A percentile compares a stretch with the other conserved stretches of the same genome.
phyloP scores from a whole-genome alignment of 768 basidiomycete species.

The Scleroderma citrinum region DNA sequence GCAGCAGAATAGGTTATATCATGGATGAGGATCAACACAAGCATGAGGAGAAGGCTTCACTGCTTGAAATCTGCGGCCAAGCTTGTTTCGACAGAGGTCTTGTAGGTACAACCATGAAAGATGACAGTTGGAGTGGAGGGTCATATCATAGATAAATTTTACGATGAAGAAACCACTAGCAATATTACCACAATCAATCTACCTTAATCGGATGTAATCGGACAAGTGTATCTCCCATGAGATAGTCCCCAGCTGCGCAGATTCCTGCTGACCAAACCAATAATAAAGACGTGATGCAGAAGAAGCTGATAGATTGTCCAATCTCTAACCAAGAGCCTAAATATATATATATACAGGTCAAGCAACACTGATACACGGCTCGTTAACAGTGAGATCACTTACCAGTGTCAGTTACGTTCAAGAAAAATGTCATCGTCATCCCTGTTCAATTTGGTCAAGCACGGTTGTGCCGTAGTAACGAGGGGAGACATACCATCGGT shows the following conservation, averaged over 20 bases:
- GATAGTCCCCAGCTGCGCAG: conserved; percentile 62
- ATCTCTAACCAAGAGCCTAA: conserved; percentile 85
- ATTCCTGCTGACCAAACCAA: conserved; percentile 77
- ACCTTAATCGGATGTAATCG: background rate
- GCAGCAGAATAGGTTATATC: too few species aligned
- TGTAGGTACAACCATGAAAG: too few species aligned
- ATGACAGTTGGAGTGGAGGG: too few species aligned
- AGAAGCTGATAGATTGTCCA: conserved; percentile 84
- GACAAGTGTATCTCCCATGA: conserved; percentile 44
- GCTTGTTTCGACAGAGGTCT: too few species aligned
- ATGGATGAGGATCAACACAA: too few species aligned
- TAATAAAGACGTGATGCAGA: conserved; percentile 75
- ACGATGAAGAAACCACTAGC: too few species aligned
- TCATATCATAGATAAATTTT: too few species aligned
- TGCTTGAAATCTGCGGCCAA: too few species aligned
- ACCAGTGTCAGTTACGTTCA: conserved; percentile 77
- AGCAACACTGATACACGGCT: background rate
- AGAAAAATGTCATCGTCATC: conserved; percentile 82
- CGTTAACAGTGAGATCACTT: conserved; percentile 6
- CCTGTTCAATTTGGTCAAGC: conserved; percentile 32
- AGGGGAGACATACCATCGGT: conserved; percentile 49
- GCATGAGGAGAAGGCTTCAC: too few species aligned
- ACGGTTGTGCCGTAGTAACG: background rate
- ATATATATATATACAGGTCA: conserved; percentile 1
- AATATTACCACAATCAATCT: conserved; percentile 6